These are phyloP conservation scores for Sonneratia caseolaris DNA, from an alignment of 345 rosid species.

Conservation along the genomic window DNA sequence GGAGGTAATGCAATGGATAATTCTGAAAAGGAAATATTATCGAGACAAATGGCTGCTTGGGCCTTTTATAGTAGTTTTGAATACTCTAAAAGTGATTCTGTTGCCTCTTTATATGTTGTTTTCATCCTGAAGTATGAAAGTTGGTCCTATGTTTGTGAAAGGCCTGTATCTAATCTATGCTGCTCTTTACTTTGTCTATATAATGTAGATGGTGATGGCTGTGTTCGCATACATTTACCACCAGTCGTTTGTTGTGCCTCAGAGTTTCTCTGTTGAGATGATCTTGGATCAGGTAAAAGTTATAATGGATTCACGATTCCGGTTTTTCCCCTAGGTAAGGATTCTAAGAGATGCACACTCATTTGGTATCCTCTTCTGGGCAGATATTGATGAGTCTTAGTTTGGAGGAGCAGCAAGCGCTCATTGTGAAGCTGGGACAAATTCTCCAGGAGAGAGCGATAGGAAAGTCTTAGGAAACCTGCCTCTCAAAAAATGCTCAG, in stretches of 20 bases:
- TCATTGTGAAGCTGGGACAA: conserved; percentile 53
- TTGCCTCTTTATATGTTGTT: not conserved
- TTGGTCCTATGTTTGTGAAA: not conserved
- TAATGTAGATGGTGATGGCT: conserved; percentile 89
- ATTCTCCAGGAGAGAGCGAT: conserved; percentile 42
- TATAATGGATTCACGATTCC: not conserved
- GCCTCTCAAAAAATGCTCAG: not conserved
- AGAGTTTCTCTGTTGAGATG: conserved; percentile 60
- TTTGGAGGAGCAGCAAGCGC: conserved; percentile 67
- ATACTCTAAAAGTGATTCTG: not conserved
- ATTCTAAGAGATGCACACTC: too few species aligned
- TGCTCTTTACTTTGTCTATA: conserved; percentile 8
- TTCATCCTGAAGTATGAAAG: not conserved
- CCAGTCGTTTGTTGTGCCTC: conserved; percentile 63
- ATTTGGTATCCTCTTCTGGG: not conserved
- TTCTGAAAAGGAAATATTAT: not conserved
- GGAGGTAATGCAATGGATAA: not conserved
- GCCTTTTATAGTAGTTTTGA: not conserved
- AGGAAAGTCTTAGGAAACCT: conserved; percentile 14
- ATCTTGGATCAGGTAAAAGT: conserved; percentile 60
- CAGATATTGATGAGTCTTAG: conserved; percentile 63
- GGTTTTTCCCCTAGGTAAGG: not conserved
- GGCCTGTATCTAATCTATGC: not conserved
- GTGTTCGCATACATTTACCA: conserved; percentile 93
- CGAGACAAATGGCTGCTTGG: not conserved